Evolutionary conservation across 805 yeast genomes (phyloP), one percentile per base, ranked within the genome.

Genomic region (Isabelozyma gotoi): DNA sequence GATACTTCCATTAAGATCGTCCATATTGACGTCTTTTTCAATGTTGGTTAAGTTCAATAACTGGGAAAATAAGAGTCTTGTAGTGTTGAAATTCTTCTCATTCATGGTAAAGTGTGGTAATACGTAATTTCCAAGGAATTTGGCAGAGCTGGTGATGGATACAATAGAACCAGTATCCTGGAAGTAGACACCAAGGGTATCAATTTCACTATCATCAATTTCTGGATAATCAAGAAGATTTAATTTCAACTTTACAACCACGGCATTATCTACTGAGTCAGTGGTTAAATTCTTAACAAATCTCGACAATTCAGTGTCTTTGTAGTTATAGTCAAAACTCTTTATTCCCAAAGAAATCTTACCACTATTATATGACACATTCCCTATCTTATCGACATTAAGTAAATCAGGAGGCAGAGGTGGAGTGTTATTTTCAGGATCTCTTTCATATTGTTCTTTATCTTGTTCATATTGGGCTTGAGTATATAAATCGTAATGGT

Each of bases 141-240:
- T 85, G 5, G 86, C 87, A 20, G 89, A 76, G 29, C 73, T 68
- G 1, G 89, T 75, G 15, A 78, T 56, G 0, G 82, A 73, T 12
- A 86, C 66, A 3, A 86, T 58, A 40, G 85, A 70, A 0, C 95
- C 95, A 1, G 80, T 65, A 16, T 75, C 72, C 47, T 85, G 82
- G 55, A 84, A 88, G 57, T 84, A 85, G 2, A 82, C 73, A 0
- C 90, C 91, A 18, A 66, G 64, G 8, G 87, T 64, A 4, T 71
- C 68, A 15, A 89, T 50, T 1, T 59, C 56, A 55, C 82, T 81
- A 42, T 66, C 70, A 24, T 79, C 73, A 6, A 65, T 55, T 47
- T 84, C 87, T 3, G 65, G 63, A 16, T 54, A 43, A 56, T 83
- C 84, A 18, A 56, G 58, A 8, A 78, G 24, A 17, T 41, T 49